phyloP scores from a whole-genome alignment of 345 rosid genomes.

The Sonneratia caseolaris region DNA sequence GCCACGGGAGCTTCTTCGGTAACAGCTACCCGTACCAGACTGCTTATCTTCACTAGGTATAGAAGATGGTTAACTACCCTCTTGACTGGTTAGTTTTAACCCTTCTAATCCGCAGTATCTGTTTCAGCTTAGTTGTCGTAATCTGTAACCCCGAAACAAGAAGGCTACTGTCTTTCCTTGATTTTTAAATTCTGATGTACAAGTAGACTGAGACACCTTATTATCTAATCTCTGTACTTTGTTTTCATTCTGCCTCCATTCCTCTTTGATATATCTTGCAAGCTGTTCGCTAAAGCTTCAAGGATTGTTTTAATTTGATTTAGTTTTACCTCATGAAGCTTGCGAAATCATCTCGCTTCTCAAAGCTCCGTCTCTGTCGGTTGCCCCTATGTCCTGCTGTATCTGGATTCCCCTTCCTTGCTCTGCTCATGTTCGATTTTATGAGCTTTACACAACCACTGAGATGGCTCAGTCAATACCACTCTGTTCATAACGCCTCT shows the following conservation, averaged over 20 bases:
- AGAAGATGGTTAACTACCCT: slow-evolving; percentile 9
- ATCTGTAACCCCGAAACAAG: slow-evolving; percentile 1
- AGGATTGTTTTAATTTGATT: neutral
- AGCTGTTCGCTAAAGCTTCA: neutral
- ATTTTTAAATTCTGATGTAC: neutral
- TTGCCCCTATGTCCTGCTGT: too few species aligned
- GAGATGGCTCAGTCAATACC: too few species aligned
- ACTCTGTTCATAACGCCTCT: too few species aligned
- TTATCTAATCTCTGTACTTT: slow-evolving; percentile 12
- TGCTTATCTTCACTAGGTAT: slow-evolving; percentile 63
- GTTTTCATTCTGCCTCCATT: neutral
- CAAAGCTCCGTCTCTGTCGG: too few species aligned
- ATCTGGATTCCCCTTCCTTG: too few species aligned
- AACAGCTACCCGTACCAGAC: slow-evolving; percentile 89
- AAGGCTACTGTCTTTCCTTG: neutral
- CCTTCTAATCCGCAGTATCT: slow-evolving; percentile 10
- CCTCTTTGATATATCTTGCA: neutral
- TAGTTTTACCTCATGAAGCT: neutral
- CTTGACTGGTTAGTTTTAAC: slow-evolving; percentile 14
- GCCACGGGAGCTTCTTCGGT: slow-evolving; percentile 82
- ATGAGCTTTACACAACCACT: too few species aligned
- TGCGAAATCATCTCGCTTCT: too few species aligned
- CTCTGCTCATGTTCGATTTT: too few species aligned
- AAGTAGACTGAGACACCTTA: neutral
- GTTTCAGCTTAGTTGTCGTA: slow-evolving; percentile 9